Evolutionary conservation across 2,329 filamentous ascomycete genomes (phyloP).

Genomic region (Decorospora gaudefroyi): DNA sequence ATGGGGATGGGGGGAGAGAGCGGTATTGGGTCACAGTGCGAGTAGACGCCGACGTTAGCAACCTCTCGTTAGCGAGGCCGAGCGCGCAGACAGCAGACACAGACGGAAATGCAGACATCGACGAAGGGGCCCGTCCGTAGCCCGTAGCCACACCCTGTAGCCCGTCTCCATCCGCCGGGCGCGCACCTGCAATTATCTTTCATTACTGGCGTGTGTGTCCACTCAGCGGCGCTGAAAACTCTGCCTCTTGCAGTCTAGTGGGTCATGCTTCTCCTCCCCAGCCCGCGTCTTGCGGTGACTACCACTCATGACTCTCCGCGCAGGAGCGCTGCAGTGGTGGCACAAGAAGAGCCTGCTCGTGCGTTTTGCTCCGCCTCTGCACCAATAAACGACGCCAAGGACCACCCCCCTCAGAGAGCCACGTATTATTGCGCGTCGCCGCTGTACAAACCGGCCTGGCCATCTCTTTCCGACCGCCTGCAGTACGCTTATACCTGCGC

Average conservation of each 20-base stretch:
- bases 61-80: constrained; percentile 18
- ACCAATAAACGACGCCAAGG: constrained; percentile 35
- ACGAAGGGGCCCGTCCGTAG: too few species aligned
- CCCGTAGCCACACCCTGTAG: too few species aligned
- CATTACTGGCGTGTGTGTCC: constrained; percentile 21
- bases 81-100: constrained; percentile 8
- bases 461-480: constrained; percentile 16
- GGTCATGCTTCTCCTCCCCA: constrained; percentile 18
- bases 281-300: constrained; percentile 25
- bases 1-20: constrained; percentile 5
- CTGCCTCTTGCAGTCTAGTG: constrained; percentile 29
- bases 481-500: constrained; percentile 18
- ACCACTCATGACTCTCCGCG: constrained; percentile 30
- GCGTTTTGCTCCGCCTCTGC: constrained; percentile 20
- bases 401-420: constrained; percentile 34
- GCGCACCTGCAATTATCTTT: constrained; percentile 26
- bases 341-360: constrained; percentile 24
- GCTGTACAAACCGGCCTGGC: constrained; percentile 11
- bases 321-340: constrained; percentile 24
- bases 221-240: constrained; percentile 27
- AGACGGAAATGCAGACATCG: constrained; percentile 11
- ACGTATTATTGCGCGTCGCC: constrained; percentile 28
- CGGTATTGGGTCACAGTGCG: constrained; percentile 7
- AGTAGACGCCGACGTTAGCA: constrained; percentile 9
- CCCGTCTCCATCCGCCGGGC: constrained; percentile 12